phyloP scores from a whole-genome alignment of 2,329 filamentous ascomycete species.

The Orbilia brochopaga region DNA sequence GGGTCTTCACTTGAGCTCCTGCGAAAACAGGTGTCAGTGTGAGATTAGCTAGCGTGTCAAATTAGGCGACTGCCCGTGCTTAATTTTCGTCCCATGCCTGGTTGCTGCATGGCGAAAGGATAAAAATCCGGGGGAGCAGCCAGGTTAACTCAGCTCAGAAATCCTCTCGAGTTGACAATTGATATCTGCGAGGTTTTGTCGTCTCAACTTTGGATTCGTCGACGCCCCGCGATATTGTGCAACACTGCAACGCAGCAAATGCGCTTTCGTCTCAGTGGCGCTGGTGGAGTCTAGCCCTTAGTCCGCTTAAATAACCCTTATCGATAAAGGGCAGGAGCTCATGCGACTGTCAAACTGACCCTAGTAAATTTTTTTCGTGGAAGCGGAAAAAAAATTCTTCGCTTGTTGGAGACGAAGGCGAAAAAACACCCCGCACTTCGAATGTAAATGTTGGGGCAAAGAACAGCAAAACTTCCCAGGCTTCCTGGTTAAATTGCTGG shows the following conservation, averaged over 20 bases:
- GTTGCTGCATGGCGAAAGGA: conserved; percentile 29
- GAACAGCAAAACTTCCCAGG: conserved; percentile 14
- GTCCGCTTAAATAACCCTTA: conserved; percentile 26
- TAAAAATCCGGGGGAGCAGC: conserved; percentile 18
- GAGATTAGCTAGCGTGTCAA: conserved; percentile 38
- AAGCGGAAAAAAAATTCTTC: conserved; percentile 29
- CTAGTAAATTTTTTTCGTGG: conserved; percentile 11
- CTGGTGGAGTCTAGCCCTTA: background rate
- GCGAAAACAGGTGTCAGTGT: conserved; percentile 49
- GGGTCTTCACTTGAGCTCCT: conserved; percentile 35
- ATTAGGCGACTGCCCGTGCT: conserved; percentile 37
- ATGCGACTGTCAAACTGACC: conserved; percentile 39
- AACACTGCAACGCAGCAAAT: background rate
- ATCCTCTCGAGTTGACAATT: background rate
- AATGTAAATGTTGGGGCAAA: background rate
- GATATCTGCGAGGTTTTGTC: background rate
- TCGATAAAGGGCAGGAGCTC: conserved; percentile 48
- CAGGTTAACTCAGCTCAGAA: conserved; percentile 8
- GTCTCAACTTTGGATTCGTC: conserved; percentile 6
- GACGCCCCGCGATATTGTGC: no score
- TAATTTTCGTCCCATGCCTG: conserved; percentile 23
- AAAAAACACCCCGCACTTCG: conserved; percentile 43
- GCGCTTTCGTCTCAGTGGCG: conserved; percentile 9
- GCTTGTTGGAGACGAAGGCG: conserved; percentile 24
- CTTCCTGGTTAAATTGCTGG: conserved; percentile 27